phyloP scores from a whole-genome alignment of 768 basidiomycete genomes.

The Tylopilus felleus region DNA sequence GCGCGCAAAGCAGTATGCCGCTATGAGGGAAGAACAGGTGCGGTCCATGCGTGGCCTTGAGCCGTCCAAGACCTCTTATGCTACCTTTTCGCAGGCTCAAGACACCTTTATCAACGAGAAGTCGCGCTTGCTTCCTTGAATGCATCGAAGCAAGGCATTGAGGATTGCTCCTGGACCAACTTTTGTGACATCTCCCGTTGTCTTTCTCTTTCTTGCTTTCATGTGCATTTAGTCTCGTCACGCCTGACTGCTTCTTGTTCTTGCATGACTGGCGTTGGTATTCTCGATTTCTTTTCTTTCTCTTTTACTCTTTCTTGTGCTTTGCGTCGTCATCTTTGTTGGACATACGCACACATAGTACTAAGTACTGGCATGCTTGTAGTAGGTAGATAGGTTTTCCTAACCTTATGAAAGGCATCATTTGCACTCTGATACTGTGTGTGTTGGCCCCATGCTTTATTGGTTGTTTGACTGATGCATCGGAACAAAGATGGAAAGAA shows the following conservation, averaged over 20 bases:
- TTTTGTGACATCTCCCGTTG: background rate
- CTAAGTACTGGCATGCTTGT: slow-evolving; percentile 12
- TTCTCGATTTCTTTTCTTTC: background rate
- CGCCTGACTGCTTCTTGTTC: background rate
- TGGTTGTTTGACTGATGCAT: too few relatives aligned
- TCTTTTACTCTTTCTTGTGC: background rate
- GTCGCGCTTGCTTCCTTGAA: slow-evolving; percentile 24
- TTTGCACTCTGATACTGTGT: slow-evolving; percentile 38
- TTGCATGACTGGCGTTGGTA: slow-evolving; percentile 6
- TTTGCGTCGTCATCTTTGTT: background rate
- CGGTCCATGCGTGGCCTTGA: background rate
- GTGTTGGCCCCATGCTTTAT: too few relatives aligned
- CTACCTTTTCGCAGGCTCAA: background rate
- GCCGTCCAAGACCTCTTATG: background rate
- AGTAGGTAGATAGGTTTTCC: slow-evolving; percentile 3
- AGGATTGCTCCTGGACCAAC: background rate
- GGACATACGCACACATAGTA: slow-evolving; percentile 3
- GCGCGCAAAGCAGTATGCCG: slow-evolving; percentile 4
- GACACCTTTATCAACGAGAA: slow-evolving; percentile 22
- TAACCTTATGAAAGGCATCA: slow-evolving; percentile 9
- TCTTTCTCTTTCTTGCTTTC: background rate
- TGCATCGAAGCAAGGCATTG: background rate
- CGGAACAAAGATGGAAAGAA: too few relatives aligned
- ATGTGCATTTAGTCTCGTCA: background rate
- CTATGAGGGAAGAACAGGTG: slow-evolving; percentile 13